Base-by-base conservation (phyloP, 2,329 filamentous ascomycete species). In the Delphinella strobiligena region DNA sequence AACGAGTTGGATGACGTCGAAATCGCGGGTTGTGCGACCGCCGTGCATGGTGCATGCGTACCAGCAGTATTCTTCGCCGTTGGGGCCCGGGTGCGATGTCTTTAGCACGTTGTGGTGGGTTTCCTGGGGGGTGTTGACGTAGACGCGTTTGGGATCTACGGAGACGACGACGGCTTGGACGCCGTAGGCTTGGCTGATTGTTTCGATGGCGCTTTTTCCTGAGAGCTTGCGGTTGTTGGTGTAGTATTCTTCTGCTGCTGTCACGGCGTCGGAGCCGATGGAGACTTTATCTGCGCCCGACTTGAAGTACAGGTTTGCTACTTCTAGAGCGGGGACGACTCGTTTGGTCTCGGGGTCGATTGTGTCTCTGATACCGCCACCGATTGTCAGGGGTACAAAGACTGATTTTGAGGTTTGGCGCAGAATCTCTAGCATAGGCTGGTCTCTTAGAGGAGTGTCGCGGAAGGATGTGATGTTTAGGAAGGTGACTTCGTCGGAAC, bases 391-490 rank as follows among this genome's bases (percentile, higher is more conserved):
- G 2, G 91, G 91, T 2, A 98, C 91, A 56, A 98, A 98, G 32
- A 96, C 89, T 1, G 86, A 89, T 56, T 86, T 75, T 8, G 88
- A 91, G 1, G 89, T 86, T 48, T 77, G 75, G 35, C 87, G 77
- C 35, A 98, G 69, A 40, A 98, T 80, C 64, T 98, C 89, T 37
- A 98, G 77, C 91, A 98, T 98, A 5, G 91, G 91, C 3, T 88
- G 68, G 63, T 98, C 91, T 48, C 80, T 84, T 10, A 96, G 64
- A 5, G 91, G 91, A 49, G 87, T 93, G 66, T 96, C 91, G 46
- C 91, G 80, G 74, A 98, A 98, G 15, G 82, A 91, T 1, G 89
- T 98, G 56, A 98, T 98, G 71, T 98, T 98, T 50, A 98, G 72
- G 62, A 98, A 98, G 1, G 89, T 94, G 41, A 98, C 75, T 63